These are phyloP conservation scores for Penicillium digitatum DNA, from an alignment of 2,329 filamentous ascomycete genomes.

Conservation along the genomic window DNA sequence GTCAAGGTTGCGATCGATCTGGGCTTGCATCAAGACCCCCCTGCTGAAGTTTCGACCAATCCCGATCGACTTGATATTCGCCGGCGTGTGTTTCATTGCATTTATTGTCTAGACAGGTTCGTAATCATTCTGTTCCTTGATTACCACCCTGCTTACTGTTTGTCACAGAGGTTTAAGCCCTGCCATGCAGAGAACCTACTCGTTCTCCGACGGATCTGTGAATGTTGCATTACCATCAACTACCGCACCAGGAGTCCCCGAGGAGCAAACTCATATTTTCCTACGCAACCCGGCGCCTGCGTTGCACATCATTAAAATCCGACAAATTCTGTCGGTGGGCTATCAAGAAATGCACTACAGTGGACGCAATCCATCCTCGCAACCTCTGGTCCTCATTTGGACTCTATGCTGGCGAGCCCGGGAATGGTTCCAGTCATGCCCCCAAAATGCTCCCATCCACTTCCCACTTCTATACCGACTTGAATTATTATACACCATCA, in stretches of 20 bases:
- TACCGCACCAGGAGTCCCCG: constrained; percentile 46
- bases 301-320: constrained; percentile 73
- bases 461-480: constrained; percentile 78
- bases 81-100: constrained; percentile 81
- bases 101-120: constrained; percentile 83
- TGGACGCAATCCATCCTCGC: constrained; percentile 62
- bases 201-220: constrained; percentile 84
- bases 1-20: constrained; percentile 83
- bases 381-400: constrained; percentile 54
- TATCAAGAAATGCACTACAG: constrained; percentile 86
- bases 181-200: constrained; percentile 81
- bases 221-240: constrained; percentile 69
- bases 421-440: constrained; percentile 75
- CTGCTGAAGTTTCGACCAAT: constrained; percentile 63
- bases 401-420: constrained; percentile 56
- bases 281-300: constrained; percentile 63
- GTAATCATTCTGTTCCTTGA: constrained; percentile 19
- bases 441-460: constrained; percentile 58
- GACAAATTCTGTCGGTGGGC: constrained; percentile 81
- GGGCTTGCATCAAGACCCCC: constrained; percentile 88
- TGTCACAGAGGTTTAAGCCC: constrained; percentile 72
- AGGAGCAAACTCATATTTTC: constrained; percentile 44
- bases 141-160: constrained; percentile 7
- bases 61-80: constrained; percentile 70
- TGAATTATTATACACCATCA: constrained; percentile 84